Conservation (phyloP, 345 rosid genomes). For the Orychophragmus violaceus region DNA sequence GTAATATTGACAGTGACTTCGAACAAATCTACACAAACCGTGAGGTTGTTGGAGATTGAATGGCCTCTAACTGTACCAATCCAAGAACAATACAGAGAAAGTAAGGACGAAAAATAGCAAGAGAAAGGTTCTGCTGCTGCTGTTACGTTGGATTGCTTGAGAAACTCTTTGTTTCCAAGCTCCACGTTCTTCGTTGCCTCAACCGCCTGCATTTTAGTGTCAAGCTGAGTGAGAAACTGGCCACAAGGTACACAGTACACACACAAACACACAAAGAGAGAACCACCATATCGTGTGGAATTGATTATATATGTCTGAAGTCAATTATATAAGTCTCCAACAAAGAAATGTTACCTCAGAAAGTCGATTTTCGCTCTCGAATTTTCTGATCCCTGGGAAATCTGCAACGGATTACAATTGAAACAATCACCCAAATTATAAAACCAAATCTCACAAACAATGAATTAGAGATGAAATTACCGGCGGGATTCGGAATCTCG, state of each 20-base stretch:
- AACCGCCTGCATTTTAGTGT: constrained; percentile 48
- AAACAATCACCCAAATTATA: no score
- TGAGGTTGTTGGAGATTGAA: constrained; percentile 6
- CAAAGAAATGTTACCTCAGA: no score
- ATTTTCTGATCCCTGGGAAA: no score
- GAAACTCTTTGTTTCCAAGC: constrained; percentile 79
- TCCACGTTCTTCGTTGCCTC: constrained; percentile 88
- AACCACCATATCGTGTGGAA: neutral
- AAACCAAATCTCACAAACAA: no score
- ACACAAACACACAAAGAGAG: neutral
- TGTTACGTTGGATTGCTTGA: constrained; percentile 69
- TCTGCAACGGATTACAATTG: no score
- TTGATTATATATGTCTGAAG: no score
- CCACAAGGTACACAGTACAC: neutral
- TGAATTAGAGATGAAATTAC: no score
- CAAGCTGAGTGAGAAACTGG: constrained; percentile 3
- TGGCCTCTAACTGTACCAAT: constrained; percentile 70
- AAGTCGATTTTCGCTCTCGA: no score
- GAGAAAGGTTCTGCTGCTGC: constrained; percentile 89
- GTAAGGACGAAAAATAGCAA: no score
- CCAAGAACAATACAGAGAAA: constrained; percentile 88
- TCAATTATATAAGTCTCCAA: no score
- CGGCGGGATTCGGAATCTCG: no score
- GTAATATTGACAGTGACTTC: neutral
- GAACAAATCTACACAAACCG: constrained; percentile 14